phyloP scores from a whole-genome alignment of 305 asterid genomes.

The Fraxinus velutina region DNA sequence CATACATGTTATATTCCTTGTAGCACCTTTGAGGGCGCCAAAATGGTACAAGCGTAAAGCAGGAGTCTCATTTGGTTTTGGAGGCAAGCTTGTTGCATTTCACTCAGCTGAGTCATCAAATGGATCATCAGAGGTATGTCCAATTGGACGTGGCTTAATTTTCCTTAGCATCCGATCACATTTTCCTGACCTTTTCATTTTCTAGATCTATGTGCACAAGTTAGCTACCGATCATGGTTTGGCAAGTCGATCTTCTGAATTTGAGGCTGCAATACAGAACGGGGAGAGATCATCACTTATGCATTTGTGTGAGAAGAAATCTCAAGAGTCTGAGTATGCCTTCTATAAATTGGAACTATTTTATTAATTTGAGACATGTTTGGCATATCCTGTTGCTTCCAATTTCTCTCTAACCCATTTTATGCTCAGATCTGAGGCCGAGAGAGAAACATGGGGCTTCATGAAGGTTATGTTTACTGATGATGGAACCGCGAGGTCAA shows the following conservation, averaged over 20 bases:
- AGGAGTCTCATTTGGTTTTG: conserved; percentile 98
- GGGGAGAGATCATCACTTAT: conserved; percentile 80
- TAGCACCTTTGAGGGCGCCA: conserved; percentile 92
- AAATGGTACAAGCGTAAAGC: conserved; percentile 94
- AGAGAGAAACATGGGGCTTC: conserved; percentile 90
- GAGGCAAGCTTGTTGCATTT: conserved; percentile 96
- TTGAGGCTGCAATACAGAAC: conserved; percentile 75
- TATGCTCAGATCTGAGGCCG: conserved; percentile 72
- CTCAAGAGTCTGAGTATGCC: conserved; percentile 82
- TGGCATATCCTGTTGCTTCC: conserved; percentile 1
- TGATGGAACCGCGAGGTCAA: conserved; percentile 92
- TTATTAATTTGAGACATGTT: conserved; percentile 16
- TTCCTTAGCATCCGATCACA: conserved; percentile 1
- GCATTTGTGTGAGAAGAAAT: conserved; percentile 79
- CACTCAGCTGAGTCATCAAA: conserved; percentile 51
- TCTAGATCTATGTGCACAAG: conserved; percentile 75
- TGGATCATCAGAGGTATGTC: conserved; percentile 72
- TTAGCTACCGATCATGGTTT: conserved; percentile 71
- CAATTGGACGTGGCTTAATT: background rate
- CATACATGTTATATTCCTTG: conserved; percentile 24
- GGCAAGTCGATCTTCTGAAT: conserved; percentile 81
- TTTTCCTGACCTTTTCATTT: conserved; percentile 23
- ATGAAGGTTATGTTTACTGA: conserved; percentile 93
- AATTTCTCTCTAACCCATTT: conserved; percentile 21
- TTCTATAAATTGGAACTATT: conserved; percentile 11